These are phyloP conservation scores for Malus fusca DNA, from an alignment of 306 rosid genomes.

Conservation along the genomic window DNA sequence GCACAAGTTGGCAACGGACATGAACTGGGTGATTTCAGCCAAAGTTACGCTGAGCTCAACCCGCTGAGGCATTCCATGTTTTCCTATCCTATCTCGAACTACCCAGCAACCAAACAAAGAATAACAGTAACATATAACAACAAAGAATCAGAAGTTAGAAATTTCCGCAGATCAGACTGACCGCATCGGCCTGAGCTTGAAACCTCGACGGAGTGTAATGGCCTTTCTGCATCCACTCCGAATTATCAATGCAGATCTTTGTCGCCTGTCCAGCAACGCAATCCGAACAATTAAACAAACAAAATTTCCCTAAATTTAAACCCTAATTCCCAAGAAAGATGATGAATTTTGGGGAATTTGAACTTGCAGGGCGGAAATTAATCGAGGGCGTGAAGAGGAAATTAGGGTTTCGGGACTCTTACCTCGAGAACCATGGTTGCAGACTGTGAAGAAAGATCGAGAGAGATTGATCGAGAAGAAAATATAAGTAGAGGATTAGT, in stretches of 20 bases:
- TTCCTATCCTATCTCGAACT: neutral
- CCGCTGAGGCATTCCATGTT: neutral
- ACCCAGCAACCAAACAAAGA: neutral
- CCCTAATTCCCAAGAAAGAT: constrained; percentile 30
- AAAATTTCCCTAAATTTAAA: constrained; percentile 7
- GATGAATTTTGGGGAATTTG: neutral
- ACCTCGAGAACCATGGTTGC: constrained; percentile 91
- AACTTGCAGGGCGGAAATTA: neutral
- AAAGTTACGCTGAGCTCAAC: neutral
- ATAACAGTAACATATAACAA: neutral
- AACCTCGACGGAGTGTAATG: constrained; percentile 81
- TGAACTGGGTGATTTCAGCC: constrained; percentile 5
- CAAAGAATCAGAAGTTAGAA: neutral
- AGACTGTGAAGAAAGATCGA: constrained; percentile 17
- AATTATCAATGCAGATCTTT: constrained; percentile 91
- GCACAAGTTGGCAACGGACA: neutral
- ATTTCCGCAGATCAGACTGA: constrained; percentile 73
- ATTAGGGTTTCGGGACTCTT: constrained; percentile 4
- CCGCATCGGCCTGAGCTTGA: constrained; percentile 85
- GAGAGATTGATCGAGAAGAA: neutral
- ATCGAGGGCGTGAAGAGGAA: neutral
- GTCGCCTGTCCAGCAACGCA: constrained; percentile 51
- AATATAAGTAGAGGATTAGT: neutral
- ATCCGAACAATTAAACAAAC: neutral
- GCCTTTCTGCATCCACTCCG: constrained; percentile 96